Evolutionary conservation across 2,329 filamentous ascomycete species (phyloP).

Genomic region (Cladosporium oxysporum): DNA sequence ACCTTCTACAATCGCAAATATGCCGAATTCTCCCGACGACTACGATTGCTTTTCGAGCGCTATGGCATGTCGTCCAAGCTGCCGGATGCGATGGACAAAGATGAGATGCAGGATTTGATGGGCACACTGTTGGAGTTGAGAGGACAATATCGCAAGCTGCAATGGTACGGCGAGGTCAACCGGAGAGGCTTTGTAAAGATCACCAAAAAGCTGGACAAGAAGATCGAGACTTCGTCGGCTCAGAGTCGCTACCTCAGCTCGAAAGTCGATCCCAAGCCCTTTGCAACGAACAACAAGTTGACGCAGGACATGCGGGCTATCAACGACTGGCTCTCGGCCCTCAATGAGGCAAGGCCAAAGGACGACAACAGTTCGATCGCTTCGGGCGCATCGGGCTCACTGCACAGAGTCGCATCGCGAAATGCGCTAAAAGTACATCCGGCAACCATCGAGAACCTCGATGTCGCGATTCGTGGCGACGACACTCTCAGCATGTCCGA

Average conservation of each 20-base stretch:
- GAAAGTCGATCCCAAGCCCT: constrained; percentile 85
- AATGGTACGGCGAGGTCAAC: constrained; percentile 98
- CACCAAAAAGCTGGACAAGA: constrained; percentile 98
- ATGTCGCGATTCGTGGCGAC: constrained; percentile 70
- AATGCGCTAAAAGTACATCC: constrained; percentile 72
- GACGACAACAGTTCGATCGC: constrained; percentile 74
- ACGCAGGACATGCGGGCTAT: constrained; percentile 65
- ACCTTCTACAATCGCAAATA: constrained; percentile 97
- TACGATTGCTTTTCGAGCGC: constrained; percentile 83
- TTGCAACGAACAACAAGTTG: constrained; percentile 72
- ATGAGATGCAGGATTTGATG: constrained; percentile 89
- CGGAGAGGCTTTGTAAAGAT: constrained; percentile 95
- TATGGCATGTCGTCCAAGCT: constrained; percentile 75
- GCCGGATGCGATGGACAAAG: constrained; percentile 73
- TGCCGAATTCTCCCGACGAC: constrained; percentile 75
- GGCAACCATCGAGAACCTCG: constrained; percentile 68
- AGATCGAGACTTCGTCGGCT: constrained; percentile 68
- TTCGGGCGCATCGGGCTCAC: constrained; percentile 60
- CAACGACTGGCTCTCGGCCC: constrained; percentile 86
- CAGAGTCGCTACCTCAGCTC: constrained; percentile 86
- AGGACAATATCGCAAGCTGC: constrained; percentile 82
- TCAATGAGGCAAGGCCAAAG: constrained; percentile 74
- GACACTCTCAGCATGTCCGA: constrained; percentile 58
- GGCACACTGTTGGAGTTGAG: constrained; percentile 86
- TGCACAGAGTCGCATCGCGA: constrained; percentile 75